Conservation (phyloP, 148 eudicot genomes). For the Tetragonia tetragonoides region DNA sequence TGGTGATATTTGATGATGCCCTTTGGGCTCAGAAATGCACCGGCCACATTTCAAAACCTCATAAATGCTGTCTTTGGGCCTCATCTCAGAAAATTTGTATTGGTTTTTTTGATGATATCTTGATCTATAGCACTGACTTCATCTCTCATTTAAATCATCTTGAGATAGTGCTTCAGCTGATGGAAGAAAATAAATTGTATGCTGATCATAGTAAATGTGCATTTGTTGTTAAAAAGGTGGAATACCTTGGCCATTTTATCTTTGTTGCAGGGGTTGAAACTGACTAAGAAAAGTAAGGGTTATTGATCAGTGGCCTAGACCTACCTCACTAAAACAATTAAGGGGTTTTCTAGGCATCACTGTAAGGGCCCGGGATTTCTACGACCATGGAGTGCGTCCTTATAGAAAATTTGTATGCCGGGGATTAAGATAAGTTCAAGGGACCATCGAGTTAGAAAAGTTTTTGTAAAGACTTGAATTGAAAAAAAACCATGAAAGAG, state of each 20-base stretch:
- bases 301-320: background rate
- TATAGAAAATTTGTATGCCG: no score
- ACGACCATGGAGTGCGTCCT: no score
- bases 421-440: no score
- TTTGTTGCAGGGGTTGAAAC: background rate
- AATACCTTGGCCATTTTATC: background rate
- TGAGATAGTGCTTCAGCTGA: background rate
- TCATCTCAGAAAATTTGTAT: conserved; percentile 5
- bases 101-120: conserved; percentile 8
- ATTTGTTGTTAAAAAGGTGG: background rate
- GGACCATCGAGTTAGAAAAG: no score
- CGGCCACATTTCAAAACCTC: background rate
- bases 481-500: no score
- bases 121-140: background rate
- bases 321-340: background rate
- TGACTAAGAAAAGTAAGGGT: background rate
- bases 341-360: background rate
- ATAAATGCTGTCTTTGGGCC: background rate
- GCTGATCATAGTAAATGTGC: background rate
- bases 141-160: background rate
- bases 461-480: no score
- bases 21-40: background rate
- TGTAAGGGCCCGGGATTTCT: no score
- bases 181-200: background rate
- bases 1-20: conserved; percentile 20